These are phyloP conservation scores for Hippophae rhamnoides DNA, from an alignment of 306 rosid genomes.

Conservation along the genomic window DNA sequence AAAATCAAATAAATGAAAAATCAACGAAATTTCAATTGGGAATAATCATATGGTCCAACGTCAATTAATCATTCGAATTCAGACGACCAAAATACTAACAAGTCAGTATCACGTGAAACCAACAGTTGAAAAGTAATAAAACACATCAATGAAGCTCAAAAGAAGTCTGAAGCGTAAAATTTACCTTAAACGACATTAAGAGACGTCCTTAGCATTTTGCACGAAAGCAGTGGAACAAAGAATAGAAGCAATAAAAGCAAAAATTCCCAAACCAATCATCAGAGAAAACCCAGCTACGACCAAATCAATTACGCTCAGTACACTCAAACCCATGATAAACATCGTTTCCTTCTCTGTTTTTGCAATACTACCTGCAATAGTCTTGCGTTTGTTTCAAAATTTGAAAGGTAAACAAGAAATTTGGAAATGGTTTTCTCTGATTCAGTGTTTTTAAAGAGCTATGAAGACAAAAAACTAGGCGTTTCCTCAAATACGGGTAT, in stretches of 20 bases:
- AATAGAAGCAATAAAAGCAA: conserved; percentile 54
- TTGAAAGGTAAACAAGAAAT: background rate
- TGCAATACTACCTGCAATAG: background rate
- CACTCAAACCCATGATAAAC: conserved; percentile 34
- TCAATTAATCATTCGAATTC: background rate
- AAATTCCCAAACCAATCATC: conserved; percentile 40
- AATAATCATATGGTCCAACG: background rate
- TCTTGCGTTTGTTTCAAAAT: background rate
- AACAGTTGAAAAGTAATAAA: background rate
- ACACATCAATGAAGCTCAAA: background rate
- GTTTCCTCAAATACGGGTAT: too few relatives aligned
- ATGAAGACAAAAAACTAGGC: too few relatives aligned
- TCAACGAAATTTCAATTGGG: background rate
- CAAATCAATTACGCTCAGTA: conserved; percentile 56
- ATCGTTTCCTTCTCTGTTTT: conserved; percentile 1
- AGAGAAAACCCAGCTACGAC: conserved; percentile 59
- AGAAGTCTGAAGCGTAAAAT: background rate
- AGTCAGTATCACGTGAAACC: background rate
- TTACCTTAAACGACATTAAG: conserved; percentile 15
- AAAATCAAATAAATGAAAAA: background rate
- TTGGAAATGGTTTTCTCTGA: background rate
- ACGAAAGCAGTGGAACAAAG: conserved; percentile 65
- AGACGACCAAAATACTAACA: background rate
- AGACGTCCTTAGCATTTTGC: conserved; percentile 37
- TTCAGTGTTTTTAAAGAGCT: too few relatives aligned